Evolutionary conservation across 306 rosid genomes (phyloP).

Genomic region (Prunus salicina): DNA sequence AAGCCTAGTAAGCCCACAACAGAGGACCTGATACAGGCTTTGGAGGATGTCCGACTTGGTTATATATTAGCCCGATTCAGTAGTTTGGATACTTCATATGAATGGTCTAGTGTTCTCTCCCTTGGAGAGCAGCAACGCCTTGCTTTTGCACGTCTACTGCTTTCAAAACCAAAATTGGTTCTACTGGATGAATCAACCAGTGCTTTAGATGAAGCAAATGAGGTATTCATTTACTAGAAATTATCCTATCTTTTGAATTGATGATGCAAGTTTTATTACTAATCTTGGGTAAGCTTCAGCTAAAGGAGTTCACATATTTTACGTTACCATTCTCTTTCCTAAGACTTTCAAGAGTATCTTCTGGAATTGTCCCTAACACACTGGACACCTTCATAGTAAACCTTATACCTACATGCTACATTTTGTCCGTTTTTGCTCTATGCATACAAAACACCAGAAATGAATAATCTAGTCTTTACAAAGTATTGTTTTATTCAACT

Average conservation of each 20-base stretch:
- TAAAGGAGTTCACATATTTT: not conserved
- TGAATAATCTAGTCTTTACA: not conserved
- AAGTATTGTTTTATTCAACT: not conserved
- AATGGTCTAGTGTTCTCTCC: constrained; percentile 97
- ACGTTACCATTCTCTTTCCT: not conserved
- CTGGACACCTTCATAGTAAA: not conserved
- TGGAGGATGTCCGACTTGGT: constrained; percentile 80
- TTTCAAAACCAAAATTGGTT: constrained; percentile 72
- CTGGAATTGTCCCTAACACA: not conserved
- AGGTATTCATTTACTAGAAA: constrained; percentile 50
- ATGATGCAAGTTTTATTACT: not conserved
- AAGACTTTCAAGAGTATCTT: not conserved
- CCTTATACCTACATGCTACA: not conserved
- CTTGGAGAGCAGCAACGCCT: constrained; percentile 99
- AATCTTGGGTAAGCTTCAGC: not conserved
- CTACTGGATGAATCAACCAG: constrained; percentile 92
- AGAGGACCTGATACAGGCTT: constrained; percentile 64
- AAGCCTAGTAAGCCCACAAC: constrained; percentile 57
- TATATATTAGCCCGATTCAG: constrained; percentile 71
- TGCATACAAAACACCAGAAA: not conserved
- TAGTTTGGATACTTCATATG: constrained; percentile 66
- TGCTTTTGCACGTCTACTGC: constrained; percentile 89
- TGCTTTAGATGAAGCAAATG: constrained; percentile 92
- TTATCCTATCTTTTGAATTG: not conserved
- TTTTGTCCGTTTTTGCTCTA: not conserved